Evolutionary conservation across 2,329 filamentous ascomycete species (phyloP).

Genomic region (Calonectria naviculata): DNA sequence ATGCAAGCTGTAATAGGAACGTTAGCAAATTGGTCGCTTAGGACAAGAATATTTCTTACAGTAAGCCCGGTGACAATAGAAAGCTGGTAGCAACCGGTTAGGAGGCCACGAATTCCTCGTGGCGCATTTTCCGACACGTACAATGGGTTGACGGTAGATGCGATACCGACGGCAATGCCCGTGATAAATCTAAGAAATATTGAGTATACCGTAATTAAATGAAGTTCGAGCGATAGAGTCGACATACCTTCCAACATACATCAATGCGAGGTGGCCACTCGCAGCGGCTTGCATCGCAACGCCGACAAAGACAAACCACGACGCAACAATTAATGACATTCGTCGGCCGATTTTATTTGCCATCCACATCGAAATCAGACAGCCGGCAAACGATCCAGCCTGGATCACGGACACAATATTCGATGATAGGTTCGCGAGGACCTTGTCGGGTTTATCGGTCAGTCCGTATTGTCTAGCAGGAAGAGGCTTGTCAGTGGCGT

Average conservation of each 20-base stretch:
- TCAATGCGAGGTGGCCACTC: slow-evolving; percentile 3
- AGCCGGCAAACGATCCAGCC: slow-evolving; percentile 15
- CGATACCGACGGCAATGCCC: slow-evolving; percentile 14
- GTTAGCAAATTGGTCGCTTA: background rate
- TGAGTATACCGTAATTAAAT: background rate
- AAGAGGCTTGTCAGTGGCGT: background rate
- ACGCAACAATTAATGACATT: slow-evolving; percentile 11
- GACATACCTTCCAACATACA: slow-evolving; percentile 17
- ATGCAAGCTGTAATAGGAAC: slow-evolving; percentile 5
- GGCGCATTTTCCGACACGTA: slow-evolving; percentile 15
- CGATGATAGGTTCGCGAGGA: slow-evolving; percentile 12
- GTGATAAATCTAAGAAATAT: background rate
- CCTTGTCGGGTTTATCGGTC: background rate
- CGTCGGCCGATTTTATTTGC: slow-evolving; percentile 22
- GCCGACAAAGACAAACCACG: background rate
- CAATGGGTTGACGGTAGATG: slow-evolving; percentile 12
- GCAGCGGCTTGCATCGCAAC: slow-evolving; percentile 5
- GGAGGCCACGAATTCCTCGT: slow-evolving; percentile 9
- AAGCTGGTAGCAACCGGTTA: slow-evolving; percentile 14
- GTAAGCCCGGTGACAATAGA: slow-evolving; percentile 11
- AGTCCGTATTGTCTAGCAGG: slow-evolving; percentile 8
- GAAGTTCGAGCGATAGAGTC: fast-evolving
- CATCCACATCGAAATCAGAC: slow-evolving; percentile 17
- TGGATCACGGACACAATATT: slow-evolving; percentile 26
- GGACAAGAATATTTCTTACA: background rate